Evolutionary conservation across 2,329 filamentous ascomycete species (phyloP).

Genomic region (Coleophoma crateriformis): DNA sequence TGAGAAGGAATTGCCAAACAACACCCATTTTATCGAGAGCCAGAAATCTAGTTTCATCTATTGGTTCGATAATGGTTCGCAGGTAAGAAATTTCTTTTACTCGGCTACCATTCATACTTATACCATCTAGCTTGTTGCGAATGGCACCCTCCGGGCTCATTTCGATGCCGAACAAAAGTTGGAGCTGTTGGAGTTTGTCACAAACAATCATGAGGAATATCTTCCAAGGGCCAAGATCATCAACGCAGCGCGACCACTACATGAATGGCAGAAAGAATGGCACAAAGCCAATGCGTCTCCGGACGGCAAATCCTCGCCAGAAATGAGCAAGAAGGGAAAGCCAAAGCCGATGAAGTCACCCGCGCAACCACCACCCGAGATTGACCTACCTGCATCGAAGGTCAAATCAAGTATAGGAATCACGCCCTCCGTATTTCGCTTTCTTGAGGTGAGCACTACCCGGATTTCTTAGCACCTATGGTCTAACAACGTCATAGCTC

Average conservation of each 20-base stretch:
- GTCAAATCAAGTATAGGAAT: slow-evolving; percentile 53
- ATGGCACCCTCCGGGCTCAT: slow-evolving; percentile 70
- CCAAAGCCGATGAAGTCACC: slow-evolving; percentile 54
- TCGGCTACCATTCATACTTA: not conserved
- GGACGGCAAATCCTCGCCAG: slow-evolving; percentile 54
- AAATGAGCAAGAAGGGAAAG: slow-evolving; percentile 63
- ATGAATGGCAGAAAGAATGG: slow-evolving; percentile 64
- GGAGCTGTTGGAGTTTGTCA: slow-evolving; percentile 78
- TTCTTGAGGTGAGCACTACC: slow-evolving; percentile 48
- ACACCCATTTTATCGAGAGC: slow-evolving; percentile 71
- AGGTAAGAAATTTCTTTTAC: slow-evolving; percentile 46
- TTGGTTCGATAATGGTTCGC: slow-evolving; percentile 79
- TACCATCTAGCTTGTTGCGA: slow-evolving; percentile 59
- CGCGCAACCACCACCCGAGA: slow-evolving; percentile 51
- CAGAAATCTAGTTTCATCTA: slow-evolving; percentile 76
- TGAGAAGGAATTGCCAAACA: slow-evolving; percentile 52
- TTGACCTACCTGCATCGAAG: slow-evolving; percentile 52
- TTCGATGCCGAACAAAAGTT: slow-evolving; percentile 78
- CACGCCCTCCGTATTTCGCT: slow-evolving; percentile 56
- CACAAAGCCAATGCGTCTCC: slow-evolving; percentile 46
- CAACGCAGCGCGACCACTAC: slow-evolving; percentile 54
- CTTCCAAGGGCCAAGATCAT: slow-evolving; percentile 64
- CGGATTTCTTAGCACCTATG: not conserved
- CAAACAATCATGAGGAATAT: slow-evolving; percentile 74
- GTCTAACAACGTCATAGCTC: slow-evolving; percentile 38